These are phyloP conservation scores for Carex parvula DNA, from an alignment of 176 grass and related monocot genomes.

Conservation along the genomic window DNA sequence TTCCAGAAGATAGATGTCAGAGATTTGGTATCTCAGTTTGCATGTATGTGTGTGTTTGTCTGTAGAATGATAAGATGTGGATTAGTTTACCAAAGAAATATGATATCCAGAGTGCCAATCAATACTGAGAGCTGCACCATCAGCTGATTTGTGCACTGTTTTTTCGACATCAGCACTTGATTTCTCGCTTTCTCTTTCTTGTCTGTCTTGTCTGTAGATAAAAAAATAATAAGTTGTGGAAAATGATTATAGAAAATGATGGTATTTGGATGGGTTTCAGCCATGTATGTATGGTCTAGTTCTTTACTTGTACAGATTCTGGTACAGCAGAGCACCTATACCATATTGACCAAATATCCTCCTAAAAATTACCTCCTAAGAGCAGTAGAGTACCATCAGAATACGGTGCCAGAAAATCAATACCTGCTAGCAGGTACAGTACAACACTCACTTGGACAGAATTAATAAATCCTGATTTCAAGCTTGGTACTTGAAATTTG, in stretches of 20 bases:
- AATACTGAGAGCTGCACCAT: constrained; percentile 50
- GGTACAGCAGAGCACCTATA: neutral
- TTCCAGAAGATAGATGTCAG: constrained; percentile 16
- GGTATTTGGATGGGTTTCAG: neutral
- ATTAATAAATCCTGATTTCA: neutral
- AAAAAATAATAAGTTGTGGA: neutral
- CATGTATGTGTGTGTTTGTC: neutral
- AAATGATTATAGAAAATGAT: neutral
- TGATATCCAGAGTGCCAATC: constrained; percentile 95
- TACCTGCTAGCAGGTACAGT: neutral
- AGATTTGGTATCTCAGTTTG: constrained; percentile 9
- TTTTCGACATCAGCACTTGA: constrained; percentile 60
- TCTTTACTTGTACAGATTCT: neutral
- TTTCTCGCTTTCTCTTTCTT: constrained; percentile 50
- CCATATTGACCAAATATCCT: neutral
- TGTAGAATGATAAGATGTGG: constrained; percentile 14
- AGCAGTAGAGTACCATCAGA: neutral
- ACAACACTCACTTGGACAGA: neutral
- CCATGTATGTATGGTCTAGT: neutral
- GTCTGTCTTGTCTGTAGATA: constrained; percentile 76
- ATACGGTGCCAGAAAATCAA: neutral
- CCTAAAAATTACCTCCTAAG: neutral
- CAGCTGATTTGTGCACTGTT: constrained; percentile 57
- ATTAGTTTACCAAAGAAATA: constrained; percentile 83
- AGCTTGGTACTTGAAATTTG: neutral